Evolutionary conservation across 768 basidiomycete species (phyloP), one percentile per base, ranked within the genome.

Genomic region (Suillus americanus): DNA sequence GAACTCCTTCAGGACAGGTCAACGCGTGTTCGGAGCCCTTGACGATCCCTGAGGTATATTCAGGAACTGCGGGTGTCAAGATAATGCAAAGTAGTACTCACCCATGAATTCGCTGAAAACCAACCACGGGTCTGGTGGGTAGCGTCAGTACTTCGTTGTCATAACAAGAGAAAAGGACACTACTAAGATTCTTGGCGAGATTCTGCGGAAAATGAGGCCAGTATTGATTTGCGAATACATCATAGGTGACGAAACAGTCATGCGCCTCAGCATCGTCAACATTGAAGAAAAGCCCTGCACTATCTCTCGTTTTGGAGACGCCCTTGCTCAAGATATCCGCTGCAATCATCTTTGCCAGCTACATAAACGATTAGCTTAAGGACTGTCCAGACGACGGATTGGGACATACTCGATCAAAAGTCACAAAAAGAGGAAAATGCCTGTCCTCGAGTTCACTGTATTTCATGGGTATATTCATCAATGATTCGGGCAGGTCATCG

Each of bases 361-460:
- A 41, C 38, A 41, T 14, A 23, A 55, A 10, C 2, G 51, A 16
- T 33, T 1, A 62, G n/a, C 54, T 37, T 16, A 14, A 66, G 55
- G 65, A 57, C 12, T 0, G 28, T 40, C n/a, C 12, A 5, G 38
- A 23, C 30, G 28, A 51, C 0, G 37, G 7, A 3, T 43, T 3
- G 5, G n/a, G 3, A 67, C 81, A 54, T 65, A 88, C 90, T 60
- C 80, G 78, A 68, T 90, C 85, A 62, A 86, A 88, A 0, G 90
- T 89, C 1, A 89, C 69, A 66, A 91, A 92, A 48, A 92, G 72
- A 0, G 90, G 90, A 62, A 91, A 92, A 69, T 92, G 83, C 0
- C 79, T 68, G 41, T 89, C 87, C 45, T 78, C 71, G 18, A 92
- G 76, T 12, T 81, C 79, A 59, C 87, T 88, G 65, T 82, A 92